A percentile compares a stretch with the other conserved stretches of the same genome.
Evolutionary conservation across 495 filamentous ascomycete genomes (phyloP).

Genomic region (Penicillium parvum): DNA sequence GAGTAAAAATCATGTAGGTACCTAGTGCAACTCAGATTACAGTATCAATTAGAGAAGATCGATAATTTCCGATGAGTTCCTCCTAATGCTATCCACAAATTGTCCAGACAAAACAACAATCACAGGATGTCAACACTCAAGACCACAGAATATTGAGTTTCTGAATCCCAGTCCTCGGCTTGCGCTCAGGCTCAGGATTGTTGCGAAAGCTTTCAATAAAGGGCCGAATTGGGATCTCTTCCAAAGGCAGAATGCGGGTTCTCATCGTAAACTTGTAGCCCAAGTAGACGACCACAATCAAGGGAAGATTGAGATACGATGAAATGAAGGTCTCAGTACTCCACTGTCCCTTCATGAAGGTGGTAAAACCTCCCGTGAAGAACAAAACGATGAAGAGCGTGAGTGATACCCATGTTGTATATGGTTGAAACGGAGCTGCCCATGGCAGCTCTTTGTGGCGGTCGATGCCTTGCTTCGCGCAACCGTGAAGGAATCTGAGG

Average conservation of each 20-base stretch:
- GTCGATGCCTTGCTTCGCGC: conserved; percentile 43
- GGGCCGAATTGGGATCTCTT: conserved; percentile 38
- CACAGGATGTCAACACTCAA: background rate
- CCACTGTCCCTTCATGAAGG: conserved; percentile 50
- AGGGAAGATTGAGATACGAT: conserved; percentile 45
- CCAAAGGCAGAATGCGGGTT: conserved; percentile 49
- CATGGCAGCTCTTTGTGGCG: conserved; percentile 45
- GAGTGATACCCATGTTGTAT: conserved; percentile 43
- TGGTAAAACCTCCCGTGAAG: conserved; percentile 25
- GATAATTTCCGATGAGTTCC: too few relatives aligned
- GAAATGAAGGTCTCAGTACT: conserved; percentile 27
- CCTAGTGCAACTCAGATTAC: too few relatives aligned
- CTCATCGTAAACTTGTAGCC: conserved; percentile 52
- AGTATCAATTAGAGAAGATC: too few relatives aligned
- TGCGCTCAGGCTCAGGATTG: conserved; percentile 21
- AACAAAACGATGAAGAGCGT: conserved; percentile 44
- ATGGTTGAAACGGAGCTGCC: conserved; percentile 48
- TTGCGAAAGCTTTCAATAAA: conserved; percentile 20
- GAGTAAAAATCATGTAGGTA: too few relatives aligned
- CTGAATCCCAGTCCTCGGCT: conserved; percentile 10
- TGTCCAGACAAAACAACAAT: background rate
- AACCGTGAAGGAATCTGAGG: conserved; percentile 52
- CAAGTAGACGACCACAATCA: conserved; percentile 48
- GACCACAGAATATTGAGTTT: conserved; percentile 25
- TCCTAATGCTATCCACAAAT: too few relatives aligned